Evolutionary conservation across 176 grass and related monocot species (phyloP), one percentile per base, ranked within the genome.

Genomic region (Phragmites australis): DNA sequence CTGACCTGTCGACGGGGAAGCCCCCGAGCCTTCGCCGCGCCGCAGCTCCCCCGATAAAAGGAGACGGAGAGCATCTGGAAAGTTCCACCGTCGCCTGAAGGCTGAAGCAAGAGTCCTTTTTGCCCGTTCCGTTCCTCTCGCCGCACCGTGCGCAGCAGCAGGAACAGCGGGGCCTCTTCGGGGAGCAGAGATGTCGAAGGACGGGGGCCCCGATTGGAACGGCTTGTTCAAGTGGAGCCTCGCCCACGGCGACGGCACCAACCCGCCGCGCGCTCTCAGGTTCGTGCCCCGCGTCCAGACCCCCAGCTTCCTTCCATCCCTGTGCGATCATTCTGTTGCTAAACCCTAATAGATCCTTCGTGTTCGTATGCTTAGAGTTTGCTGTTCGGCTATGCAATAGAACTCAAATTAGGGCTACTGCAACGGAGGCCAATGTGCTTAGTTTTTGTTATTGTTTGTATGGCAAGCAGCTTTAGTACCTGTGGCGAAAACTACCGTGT

Each of bases 201-300:
- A 89, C 13, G 92, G 91, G 6, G 92, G 90, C 3, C 67, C 90
- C 49, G 87, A 95, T 74, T 99, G 96, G 96, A 92, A 99, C 66
- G 96, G 96, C 22, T 72, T 99, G 84, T 88, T 99, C 82, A 99
- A 99, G 75, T 99, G 96, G 96, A 95, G 96, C 81, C 86, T 99
- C 41, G 82, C 96, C 61, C 93, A 99, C 54, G 82, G 84, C 23
- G 96, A 95, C 70, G 96, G 86, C 65, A 99, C 90, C 77, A 49
- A 46, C 32, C 73, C 76, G 52, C 29, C 91, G 70, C 87, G 91
- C 26, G 57, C 74, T 1, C 87, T 94, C 68, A 89, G 82, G 89
- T 90, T 14, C 43, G 53, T 17, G 17, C 12, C 26, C n/a, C 25
- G 17, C 7, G 0, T 54, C 32, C 21, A 66, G 76, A 79, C 41